These are phyloP conservation scores for Suillus discolor DNA, from an alignment of 768 basidiomycete genomes.

Conservation along the genomic window DNA sequence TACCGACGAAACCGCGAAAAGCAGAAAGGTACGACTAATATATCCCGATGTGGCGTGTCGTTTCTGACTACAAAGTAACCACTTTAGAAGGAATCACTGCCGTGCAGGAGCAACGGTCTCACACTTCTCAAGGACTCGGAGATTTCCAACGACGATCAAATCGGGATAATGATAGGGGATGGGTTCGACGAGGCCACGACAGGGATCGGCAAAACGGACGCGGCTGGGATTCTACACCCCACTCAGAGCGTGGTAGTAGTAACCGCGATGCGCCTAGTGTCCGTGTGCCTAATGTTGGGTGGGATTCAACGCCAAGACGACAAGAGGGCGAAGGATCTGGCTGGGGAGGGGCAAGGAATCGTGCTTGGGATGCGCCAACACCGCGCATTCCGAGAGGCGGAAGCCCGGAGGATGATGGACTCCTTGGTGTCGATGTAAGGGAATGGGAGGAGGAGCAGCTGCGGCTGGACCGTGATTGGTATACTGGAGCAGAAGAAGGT, in stretches of 20 bases:
- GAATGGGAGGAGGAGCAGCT: slow-evolving; percentile 99
- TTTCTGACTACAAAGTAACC: neutral
- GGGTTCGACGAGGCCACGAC: slow-evolving; percentile 45
- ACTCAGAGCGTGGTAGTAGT: slow-evolving; percentile 49
- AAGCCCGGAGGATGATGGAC: slow-evolving; percentile 70
- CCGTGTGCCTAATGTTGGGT: slow-evolving; percentile 88
- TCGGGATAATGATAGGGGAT: slow-evolving; percentile 59
- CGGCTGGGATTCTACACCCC: slow-evolving; percentile 65
- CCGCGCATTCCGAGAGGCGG: slow-evolving; percentile 67
- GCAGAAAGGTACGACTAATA: slow-evolving; percentile 52
- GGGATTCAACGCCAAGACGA: slow-evolving; percentile 89
- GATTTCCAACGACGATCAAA: slow-evolving; percentile 95
- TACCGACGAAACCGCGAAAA: slow-evolving; percentile 69
- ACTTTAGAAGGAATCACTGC: slow-evolving; percentile 73
- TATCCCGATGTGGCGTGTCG: neutral
- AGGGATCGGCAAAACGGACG: slow-evolving; percentile 31
- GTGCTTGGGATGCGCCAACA: slow-evolving; percentile 84
- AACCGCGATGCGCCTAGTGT: slow-evolving; percentile 74
- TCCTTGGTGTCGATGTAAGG: slow-evolving; percentile 67
- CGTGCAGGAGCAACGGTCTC: slow-evolving; percentile 52
- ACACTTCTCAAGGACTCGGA: slow-evolving; percentile 78
- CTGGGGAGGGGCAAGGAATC: slow-evolving; percentile 58
- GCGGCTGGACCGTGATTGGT: slow-evolving; percentile 93
- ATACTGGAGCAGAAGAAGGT: slow-evolving; percentile 88
- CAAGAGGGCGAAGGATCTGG: slow-evolving; percentile 58